Base-by-base conservation (phyloP, 208 protist species). In the Acanthamoeba royreba region DNA sequence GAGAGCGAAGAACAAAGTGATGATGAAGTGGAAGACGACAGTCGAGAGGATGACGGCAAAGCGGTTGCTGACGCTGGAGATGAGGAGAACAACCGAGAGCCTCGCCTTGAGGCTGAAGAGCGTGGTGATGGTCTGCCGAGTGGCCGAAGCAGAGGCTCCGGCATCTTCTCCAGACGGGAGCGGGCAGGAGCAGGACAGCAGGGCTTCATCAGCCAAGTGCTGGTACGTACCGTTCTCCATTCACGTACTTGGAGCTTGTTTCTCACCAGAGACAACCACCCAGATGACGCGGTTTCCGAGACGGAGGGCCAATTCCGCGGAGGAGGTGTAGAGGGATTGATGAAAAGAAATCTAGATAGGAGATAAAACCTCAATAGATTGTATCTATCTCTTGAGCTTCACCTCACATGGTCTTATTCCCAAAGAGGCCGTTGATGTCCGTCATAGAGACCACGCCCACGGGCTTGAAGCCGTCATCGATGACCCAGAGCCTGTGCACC, bases 401-500 rank as follows among this genome's bases (percentile, higher is more conserved):
- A n/a, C n/a, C 35, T 88, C 61, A 88, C 38, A 88, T 13, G 79
- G 43, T 52, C 49, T 88, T 88, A 31, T 25, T 53, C 28, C 19
- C 40, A 40, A 92, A 47, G 35, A 92, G 47, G 53, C 40, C 42
- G 22, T 55, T 92, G 85, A 93, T 15, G 63, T 93, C 89, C 25
- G 89, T 93, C 46, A 83, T 85, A 35, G 89, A 58, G 45, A 93
- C 42, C 25, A 93, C 89, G 45, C 89, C 89, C 4, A 25, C 61
- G 89, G 89, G 89, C 58, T 85, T 53, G 47, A 85, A 93, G 89
- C 61, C 69, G 13, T 93, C 89, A 19, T 93, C 66, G 49, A 93
- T 47, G 45, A 93, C 42, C 89, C 89, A 93, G 45, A 93, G 43
- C 46, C 89, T 49, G 69, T 93, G 89, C 3, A 93, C 69, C 46